phyloP scores from a whole-genome alignment of 306 rosid species.

The Trifolium pratense region DNA sequence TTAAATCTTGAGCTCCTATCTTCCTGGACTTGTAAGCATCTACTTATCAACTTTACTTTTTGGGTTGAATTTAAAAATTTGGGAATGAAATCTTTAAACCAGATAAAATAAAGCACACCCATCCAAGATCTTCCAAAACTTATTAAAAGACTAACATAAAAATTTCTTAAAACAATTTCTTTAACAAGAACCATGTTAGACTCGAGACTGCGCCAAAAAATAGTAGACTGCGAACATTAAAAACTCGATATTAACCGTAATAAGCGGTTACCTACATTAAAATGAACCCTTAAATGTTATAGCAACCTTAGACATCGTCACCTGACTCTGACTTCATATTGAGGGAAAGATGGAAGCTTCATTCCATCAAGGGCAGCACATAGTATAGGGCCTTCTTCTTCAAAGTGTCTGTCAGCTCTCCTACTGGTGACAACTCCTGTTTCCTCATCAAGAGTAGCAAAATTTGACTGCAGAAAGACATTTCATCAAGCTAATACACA shows the following conservation, averaged over 20 bases:
- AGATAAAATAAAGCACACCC: conserved; percentile 26
- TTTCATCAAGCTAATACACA: conserved; percentile 26
- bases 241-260: conserved; percentile 24
- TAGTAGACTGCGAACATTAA: background rate
- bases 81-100: conserved; percentile 32
- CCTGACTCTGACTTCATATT: conserved; percentile 98
- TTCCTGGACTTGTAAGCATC: conserved; percentile 10
- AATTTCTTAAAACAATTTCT: conserved; percentile 15
- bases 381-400: conserved; percentile 92
- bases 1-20: conserved; percentile 23
- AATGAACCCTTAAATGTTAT: conserved; percentile 34
- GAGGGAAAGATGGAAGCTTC: conserved; percentile 89
- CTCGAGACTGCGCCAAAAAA: background rate
- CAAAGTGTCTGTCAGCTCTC: conserved; percentile 97
- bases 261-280: conserved; percentile 33
- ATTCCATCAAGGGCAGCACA: conserved; percentile 89
- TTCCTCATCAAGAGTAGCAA: conserved; percentile 90
- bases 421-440: conserved; percentile 79
- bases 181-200: background rate
- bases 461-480: conserved; percentile 71
- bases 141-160: conserved; percentile 1
- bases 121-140: conserved; percentile 1
- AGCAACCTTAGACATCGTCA: conserved; percentile 50
- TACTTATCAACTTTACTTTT: conserved; percentile 9
- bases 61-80: conserved; percentile 13